Base-by-base conservation (phyloP, 2,329 filamentous ascomycete species). In the Pseudopithomyces maydicus region DNA sequence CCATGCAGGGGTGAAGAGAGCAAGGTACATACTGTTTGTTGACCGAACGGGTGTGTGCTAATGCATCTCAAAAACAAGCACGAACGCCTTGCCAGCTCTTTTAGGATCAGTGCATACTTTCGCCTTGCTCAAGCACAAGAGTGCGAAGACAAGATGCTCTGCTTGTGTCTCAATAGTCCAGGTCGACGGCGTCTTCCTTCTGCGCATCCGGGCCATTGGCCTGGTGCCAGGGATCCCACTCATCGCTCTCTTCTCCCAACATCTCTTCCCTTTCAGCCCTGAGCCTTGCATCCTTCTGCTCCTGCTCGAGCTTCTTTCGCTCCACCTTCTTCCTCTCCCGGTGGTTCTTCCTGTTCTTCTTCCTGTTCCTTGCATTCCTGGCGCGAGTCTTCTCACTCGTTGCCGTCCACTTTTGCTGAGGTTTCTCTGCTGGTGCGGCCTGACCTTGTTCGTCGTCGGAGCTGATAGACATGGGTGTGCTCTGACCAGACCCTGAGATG, bases 141-240 rank as follows among this genome's bases (percentile, higher is more conserved):
- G 8, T 11, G 41, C 5, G 20, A 29, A 20, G 14, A 35, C 23
- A 22, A 7, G 42, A 12, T 33, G 35, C 23, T 8, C 15, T 19
- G 33, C 19, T 26, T 29, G 23, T 29, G 7, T 17, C 35, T 75
- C 67, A 80, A 61, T 85, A 85, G 58, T 84, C 79, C 52, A 85
- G 72, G n/a, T 79, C 72, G 1, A 80, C 63, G 1, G 67, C 64
- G 19, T 74, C 67, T 17, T 71, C 67, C 33, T 76, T 73, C 55
- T 75, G 72, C 23, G 74, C 74, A 57, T 82, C 80, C 38, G 79
- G 70, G 33, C 80, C 78, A 23, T 75, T 76, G 5, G 77, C 78
- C 44, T 80, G 65, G 33, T 79, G 75, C 62, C 78, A 76, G 26
- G 79, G 76, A 46, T 80, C 80, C 69, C 78, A 72, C 38, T 79